These are phyloP conservation scores for Tarenaya hassleriana DNA, from an alignment of 345 rosid genomes.

Conservation along the genomic window DNA sequence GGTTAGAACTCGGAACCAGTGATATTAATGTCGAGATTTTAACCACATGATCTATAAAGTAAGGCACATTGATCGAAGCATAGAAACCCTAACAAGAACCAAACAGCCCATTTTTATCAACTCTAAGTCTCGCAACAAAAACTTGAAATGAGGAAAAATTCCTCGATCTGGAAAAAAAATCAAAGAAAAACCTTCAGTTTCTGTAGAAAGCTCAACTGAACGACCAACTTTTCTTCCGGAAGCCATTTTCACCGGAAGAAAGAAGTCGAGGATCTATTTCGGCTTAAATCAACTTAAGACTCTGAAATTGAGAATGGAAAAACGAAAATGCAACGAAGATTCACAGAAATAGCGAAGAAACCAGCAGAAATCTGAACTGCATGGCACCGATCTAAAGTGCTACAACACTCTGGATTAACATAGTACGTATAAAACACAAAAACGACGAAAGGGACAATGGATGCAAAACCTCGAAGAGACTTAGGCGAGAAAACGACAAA, in stretches of 20 bases:
- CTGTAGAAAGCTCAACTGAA: slow-evolving; percentile 1
- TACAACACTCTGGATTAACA: slow-evolving; percentile 4
- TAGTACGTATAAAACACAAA: slow-evolving; percentile 9
- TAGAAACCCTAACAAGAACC: not conserved
- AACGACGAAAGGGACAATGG: slow-evolving; percentile 3
- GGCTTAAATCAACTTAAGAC: too few species aligned
- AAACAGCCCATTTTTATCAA: too few species aligned
- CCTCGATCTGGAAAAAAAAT: slow-evolving; percentile 15
- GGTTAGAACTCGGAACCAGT: slow-evolving; percentile 6
- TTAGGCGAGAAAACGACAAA: not conserved
- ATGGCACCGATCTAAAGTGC: slow-evolving; percentile 17
- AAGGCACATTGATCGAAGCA: not conserved
- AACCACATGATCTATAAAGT: not conserved
- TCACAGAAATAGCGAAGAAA: slow-evolving; percentile 3
- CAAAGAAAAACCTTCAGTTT: not conserved
- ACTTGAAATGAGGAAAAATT: slow-evolving; percentile 5
- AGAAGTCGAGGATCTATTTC: too few species aligned
- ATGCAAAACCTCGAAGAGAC: slow-evolving; percentile 5
- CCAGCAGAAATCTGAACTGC: slow-evolving; percentile 11
- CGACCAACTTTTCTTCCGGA: not conserved
- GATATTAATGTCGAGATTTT: not conserved
- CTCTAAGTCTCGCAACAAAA: not conserved
- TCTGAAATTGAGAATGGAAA: not conserved
- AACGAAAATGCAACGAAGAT: slow-evolving; percentile 10
- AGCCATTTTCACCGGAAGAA: too few species aligned